Percentiles rank a stretch among this genome's conserved stretches.
Conservation (phyloP, 1,284 basidiomycete genomes). For the Mycena sp. region DNA sequence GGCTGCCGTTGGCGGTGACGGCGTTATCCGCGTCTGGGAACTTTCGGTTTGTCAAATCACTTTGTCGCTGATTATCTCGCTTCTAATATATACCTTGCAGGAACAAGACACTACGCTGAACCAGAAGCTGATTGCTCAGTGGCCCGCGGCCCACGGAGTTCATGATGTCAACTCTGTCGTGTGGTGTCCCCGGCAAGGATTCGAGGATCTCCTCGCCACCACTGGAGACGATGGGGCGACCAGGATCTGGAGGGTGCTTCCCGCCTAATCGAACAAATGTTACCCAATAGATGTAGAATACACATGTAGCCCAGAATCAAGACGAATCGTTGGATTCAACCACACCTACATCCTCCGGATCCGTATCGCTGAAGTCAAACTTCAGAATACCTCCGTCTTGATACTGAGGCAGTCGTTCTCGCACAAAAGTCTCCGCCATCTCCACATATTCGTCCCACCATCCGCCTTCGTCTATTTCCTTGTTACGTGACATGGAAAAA, state of each 20-base stretch:
- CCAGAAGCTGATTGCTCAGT: slow-evolving; percentile 58
- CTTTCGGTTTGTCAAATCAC: slow-evolving; percentile 58
- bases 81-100: slow-evolving; percentile 23
- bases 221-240: slow-evolving; percentile 83
- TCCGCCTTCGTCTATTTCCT: neutral
- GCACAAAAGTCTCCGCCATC: slow-evolving; percentile 9
- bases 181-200: slow-evolving; percentile 77
- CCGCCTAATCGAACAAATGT: no score
- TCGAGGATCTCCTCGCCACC: slow-evolving; percentile 74
- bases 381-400: slow-evolving; percentile 5
- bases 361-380: neutral
- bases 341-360: neutral
- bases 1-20: slow-evolving; percentile 81
- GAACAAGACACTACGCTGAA: slow-evolving; percentile 42
- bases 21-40: slow-evolving; percentile 79
- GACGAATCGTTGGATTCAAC: neutral
- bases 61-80: slow-evolving; percentile 1
- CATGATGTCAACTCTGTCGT: slow-evolving; percentile 81
- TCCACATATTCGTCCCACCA: slow-evolving; percentile 12
- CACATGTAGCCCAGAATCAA: no score
- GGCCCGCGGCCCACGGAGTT: slow-evolving; percentile 74
- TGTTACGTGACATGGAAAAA: slow-evolving; percentile 12
- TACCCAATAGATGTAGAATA: no score
- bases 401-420: slow-evolving; percentile 8
- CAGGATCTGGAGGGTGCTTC: slow-evolving; percentile 67